Evolutionary conservation across 192 early-diverging fungal species (phyloP), one percentile per base, ranked within the genome.

Genomic region (Entophlyctis luteolus): DNA sequence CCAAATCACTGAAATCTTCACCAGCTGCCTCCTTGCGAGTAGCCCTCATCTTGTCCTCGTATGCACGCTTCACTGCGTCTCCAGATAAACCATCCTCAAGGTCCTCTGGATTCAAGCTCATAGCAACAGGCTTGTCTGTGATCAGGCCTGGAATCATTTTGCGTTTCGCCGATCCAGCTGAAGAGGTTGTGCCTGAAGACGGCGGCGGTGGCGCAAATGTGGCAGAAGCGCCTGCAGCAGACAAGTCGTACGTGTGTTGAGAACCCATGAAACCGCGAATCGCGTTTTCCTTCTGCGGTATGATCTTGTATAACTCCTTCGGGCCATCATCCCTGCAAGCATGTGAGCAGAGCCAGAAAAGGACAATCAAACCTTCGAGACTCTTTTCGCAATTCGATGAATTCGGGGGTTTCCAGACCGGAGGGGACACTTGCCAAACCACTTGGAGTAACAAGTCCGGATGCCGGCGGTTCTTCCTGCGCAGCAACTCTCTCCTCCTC

Each of bases 221-320:
- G 84, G 77, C 18, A 77, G 77, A 31, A 77, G 77, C 23, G 74
- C 38, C 22, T 65, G 73, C 29, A 23, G 76, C 63, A 32, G 79
- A 72, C 23, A 98, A 67, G 63, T 95, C 90, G 67, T 98, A 98
- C 2, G 88, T 88, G 69, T 92, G 93, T 68, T 91, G 87, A 34
- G 91, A 92, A 22, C 93, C 96, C 96, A 98, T 96, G 71, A 98
- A 91, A 3, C 71, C 93, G 0, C 84, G 81, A 54, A 89, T 79
- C 37, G 75, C 70, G 27, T 59, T 65, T 42, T 88, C 80, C 35
- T 83, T 81, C 58, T 93, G 85, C 27, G 90, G 91, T 27, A 98
- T 62, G n/a, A 98, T 87, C n/a, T 86, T 90, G 75, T 95, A 97
- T 16, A 98, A 79, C 50, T 65, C 81, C 75, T 72, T 82, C 45